Evolutionary conservation across 2,329 filamentous ascomycete species (phyloP).

Genomic region (Xylogone sp.): DNA sequence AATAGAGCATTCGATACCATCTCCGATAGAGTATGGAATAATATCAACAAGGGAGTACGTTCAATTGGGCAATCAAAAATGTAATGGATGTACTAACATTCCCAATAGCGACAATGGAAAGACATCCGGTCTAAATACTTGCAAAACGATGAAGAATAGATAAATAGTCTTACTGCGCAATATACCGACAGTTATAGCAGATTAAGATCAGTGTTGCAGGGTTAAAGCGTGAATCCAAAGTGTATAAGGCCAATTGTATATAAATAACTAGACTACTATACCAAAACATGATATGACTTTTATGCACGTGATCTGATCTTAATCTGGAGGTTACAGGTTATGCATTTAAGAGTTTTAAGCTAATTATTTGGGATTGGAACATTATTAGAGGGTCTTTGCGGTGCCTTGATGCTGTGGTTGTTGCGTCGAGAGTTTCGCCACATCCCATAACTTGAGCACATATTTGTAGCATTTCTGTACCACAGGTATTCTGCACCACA

Average conservation of each 20-base stretch:
- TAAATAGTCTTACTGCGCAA: background rate
- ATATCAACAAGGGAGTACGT: constrained; percentile 86
- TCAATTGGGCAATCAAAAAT: background rate
- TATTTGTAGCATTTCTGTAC: too few species aligned
- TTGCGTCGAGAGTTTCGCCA: too few species aligned
- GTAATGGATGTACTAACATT: constrained; percentile 25
- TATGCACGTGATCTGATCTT: too few species aligned
- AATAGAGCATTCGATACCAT: constrained; percentile 75
- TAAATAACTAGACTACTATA: background rate
- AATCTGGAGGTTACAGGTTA: too few species aligned
- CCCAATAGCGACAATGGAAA: constrained; percentile 94
- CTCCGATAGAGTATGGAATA: constrained; percentile 88
- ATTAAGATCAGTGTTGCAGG: constrained; percentile 5
- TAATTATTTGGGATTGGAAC: too few species aligned
- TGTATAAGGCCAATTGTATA: constrained; percentile 25
- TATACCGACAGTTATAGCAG: background rate
- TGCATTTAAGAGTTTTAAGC: too few species aligned
- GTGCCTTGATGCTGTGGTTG: too few species aligned
- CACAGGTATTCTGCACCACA: too few species aligned
- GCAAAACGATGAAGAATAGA: constrained; percentile 45
- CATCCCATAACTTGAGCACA: too few species aligned
- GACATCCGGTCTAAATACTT: constrained; percentile 93
- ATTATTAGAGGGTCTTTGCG: too few species aligned
- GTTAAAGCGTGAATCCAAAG: constrained; percentile 8
- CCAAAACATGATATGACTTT: background rate